These are phyloP conservation scores for Leptographium galeiforme DNA, from an alignment of 2,329 filamentous ascomycete genomes.

Conservation along the genomic window DNA sequence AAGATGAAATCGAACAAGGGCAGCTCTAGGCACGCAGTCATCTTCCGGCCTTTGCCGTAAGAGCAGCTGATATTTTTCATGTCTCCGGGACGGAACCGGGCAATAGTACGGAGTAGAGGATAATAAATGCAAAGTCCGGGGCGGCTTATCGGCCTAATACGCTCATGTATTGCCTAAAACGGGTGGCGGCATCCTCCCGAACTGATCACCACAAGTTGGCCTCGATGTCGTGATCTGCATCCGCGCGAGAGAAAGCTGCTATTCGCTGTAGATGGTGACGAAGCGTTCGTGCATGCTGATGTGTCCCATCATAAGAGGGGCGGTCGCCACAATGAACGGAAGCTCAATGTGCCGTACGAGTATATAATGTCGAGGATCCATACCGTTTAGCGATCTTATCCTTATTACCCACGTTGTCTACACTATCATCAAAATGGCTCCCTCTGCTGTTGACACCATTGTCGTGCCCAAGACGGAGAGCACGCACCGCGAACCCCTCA, in stretches of 20 bases:
- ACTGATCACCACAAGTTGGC: not conserved
- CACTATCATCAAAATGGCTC: constrained; percentile 11
- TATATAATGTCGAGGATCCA: no score
- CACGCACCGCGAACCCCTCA: constrained; percentile 23
- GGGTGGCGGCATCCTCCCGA: not conserved
- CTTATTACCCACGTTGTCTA: not conserved
- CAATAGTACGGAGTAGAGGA: no score
- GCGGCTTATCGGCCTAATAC: no score
- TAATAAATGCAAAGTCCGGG: no score
- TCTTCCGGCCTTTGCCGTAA: no score
- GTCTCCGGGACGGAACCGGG: no score
- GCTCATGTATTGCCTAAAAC: not conserved
- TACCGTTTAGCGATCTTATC: not conserved
- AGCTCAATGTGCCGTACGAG: no score
- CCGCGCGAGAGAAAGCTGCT: not conserved
- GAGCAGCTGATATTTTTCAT: no score
- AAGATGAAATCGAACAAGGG: no score
- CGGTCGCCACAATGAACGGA: not conserved
- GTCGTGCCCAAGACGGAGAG: constrained; percentile 5
- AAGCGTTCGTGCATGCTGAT: not conserved
- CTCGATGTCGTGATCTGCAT: not conserved
- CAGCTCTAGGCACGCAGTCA: no score
- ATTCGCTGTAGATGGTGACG: not conserved
- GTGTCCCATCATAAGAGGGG: not conserved
- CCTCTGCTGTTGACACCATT: constrained; percentile 10